These are phyloP conservation scores for Eucalyptus tenuipes DNA, from an alignment of 345 rosid genomes.

Conservation along the genomic window DNA sequence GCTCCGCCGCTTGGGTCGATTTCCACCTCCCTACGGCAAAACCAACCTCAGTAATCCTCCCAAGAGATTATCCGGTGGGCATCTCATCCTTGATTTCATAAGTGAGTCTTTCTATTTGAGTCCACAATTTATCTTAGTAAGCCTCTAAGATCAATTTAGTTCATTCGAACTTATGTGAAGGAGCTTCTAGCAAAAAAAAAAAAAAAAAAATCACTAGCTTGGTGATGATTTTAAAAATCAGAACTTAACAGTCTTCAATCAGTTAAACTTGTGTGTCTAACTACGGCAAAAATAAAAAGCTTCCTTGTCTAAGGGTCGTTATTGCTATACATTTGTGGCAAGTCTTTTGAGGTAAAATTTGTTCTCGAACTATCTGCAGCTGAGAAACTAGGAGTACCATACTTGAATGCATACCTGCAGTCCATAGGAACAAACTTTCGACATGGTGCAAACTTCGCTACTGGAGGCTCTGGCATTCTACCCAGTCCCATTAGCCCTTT, in stretches of 20 bases:
- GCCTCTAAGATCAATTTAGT: neutral
- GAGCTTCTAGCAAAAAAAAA: neutral
- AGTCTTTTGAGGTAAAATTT: neutral
- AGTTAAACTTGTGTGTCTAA: neutral
- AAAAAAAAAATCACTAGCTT: neutral
- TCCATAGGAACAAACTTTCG: constrained; percentile 40
- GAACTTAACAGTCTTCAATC: neutral
- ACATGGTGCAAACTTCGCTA: constrained; percentile 56
- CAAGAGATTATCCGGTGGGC: constrained; percentile 65
- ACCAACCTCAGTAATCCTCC: constrained; percentile 34
- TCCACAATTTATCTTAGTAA: neutral
- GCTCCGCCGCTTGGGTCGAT: constrained; percentile 22
- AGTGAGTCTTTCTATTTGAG: constrained; percentile 12
- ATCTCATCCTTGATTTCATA: constrained; percentile 47
- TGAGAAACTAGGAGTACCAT: constrained; percentile 45
- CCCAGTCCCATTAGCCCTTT: constrained; percentile 49
- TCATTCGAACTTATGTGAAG: neutral
- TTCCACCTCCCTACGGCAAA: constrained; percentile 40
- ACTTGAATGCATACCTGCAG: constrained; percentile 54
- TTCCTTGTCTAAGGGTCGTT: neutral
- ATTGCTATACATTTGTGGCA: neutral
- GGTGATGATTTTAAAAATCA: neutral
- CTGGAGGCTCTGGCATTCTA: constrained; percentile 48
- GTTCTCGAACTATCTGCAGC: constrained; percentile 10
- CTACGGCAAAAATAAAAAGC: neutral